Base-by-base conservation (phyloP, 768 basidiomycete genomes). In the Russula virescens region DNA sequence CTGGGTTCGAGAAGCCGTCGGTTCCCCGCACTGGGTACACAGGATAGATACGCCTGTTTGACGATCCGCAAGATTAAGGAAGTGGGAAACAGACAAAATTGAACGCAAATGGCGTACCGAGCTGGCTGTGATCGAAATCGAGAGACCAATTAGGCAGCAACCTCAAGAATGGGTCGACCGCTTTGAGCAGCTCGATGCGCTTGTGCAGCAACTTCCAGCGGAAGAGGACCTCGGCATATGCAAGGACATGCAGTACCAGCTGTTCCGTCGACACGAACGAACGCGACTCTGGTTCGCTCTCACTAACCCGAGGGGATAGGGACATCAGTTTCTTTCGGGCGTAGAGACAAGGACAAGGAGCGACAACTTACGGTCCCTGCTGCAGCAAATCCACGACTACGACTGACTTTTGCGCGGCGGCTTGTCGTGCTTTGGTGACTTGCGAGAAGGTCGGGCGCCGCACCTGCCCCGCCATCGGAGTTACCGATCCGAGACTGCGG, bases 201-300 rank as follows among this genome's bases (percentile, higher is more conserved):
- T 91, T 88, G 45, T 83, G 78, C 67, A 81, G 75, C 56, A 91
- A 71, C 64, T 83, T 75, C 93, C 92, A 94, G 48, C 85, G 75
- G 66, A 84, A 83, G 25, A 94, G 75, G 65, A 88, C 75, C 60
- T 94, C 89, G 7, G 88, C 87, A 69, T 94, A 94, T 1, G 79
- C 77, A 47, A 84, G 73, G 23, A 93, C 77, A 71, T 94, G 89
- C 9, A 71, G 74, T 23, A 77, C 70, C 40, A 80, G 64, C 59
- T 79, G 81, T 23, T 76, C 73, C 23, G 83, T 18, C 43, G 68
- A 55, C 19, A 18, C 48, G 6, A 23, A 40, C 2, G 61, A 53
- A 55, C n/a, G 51, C 6, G 50, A 16, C 21, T 38, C 52, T 19
- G 45, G 10, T 28, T 54, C 48, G 21, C 35, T 45, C 38, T 57